phyloP scores from a whole-genome alignment of 805 yeast genomes.

The Maudiozyma barnettii region DNA sequence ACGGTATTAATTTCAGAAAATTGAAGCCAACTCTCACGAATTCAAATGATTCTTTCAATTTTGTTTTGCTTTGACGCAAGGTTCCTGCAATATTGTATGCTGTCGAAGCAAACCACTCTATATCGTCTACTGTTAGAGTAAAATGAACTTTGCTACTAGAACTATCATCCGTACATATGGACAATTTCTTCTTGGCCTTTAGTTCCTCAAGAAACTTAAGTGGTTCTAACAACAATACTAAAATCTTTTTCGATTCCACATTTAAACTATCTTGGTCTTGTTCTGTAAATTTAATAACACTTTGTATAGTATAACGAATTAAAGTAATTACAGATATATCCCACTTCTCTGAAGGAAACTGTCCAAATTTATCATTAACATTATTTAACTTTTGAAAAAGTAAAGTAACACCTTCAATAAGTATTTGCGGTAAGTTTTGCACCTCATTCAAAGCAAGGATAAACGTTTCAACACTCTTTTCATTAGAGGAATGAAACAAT shows the following conservation, averaged over 20 bases:
- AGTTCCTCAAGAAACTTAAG: conserved; percentile 8
- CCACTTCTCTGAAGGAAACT: neutral
- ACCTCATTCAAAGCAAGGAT: conserved; percentile 28
- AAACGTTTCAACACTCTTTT: conserved; percentile 27
- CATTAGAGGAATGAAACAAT: conserved; percentile 29
- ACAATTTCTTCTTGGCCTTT: conserved; percentile 5
- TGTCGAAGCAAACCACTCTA: conserved; percentile 34
- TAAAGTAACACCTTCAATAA: conserved; percentile 19
- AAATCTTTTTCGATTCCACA: conserved; percentile 1
- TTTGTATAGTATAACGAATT: conserved; percentile 26
- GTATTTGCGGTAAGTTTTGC: conserved; percentile 17
- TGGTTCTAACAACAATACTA: conserved; percentile 8
- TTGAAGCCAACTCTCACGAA: conserved; percentile 16
- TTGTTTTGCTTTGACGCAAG: conserved; percentile 13
- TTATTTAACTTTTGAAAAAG: conserved; percentile 21
- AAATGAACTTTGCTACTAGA: conserved; percentile 1
- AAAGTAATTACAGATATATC: conserved; percentile 20
- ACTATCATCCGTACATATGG: neutral
- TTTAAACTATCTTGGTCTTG: conserved; percentile 1
- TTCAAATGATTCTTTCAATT: conserved; percentile 6
- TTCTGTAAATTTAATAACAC: conserved; percentile 23
- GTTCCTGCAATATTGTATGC: conserved; percentile 27
- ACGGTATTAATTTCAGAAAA: conserved; percentile 14
- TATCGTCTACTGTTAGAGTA: conserved; percentile 25
- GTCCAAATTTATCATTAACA: neutral